Evolutionary conservation across 768 basidiomycete species (phyloP).

Genomic region (Collybiopsis confluens): DNA sequence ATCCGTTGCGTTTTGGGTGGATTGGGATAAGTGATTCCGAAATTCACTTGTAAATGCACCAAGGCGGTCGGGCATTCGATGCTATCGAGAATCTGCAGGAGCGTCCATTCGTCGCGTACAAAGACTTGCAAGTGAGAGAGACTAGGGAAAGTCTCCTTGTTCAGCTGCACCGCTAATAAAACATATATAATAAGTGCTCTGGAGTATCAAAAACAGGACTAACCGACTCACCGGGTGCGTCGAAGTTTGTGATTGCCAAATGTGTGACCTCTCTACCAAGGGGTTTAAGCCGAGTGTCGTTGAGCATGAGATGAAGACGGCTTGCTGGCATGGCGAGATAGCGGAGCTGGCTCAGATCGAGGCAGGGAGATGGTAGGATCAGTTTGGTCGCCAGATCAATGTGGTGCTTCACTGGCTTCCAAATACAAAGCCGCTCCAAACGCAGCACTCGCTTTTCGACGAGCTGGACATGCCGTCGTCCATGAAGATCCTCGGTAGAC

Average conservation of each 20-base stretch:
- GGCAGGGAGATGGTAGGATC: neutral
- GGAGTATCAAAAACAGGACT: neutral
- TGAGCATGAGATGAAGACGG: neutral
- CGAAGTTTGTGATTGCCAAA: neutral
- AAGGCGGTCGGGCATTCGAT: neutral
- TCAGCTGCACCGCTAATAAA: neutral
- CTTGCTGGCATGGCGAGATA: conserved; percentile 1
- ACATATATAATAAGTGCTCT: neutral
- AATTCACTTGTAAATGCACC: neutral
- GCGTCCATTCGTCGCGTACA: neutral
- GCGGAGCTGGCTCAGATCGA: neutral
- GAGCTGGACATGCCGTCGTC: neutral
- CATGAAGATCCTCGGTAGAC: neutral
- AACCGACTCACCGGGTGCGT: neutral
- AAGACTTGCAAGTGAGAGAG: neutral
- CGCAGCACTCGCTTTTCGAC: neutral
- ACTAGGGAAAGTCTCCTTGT: neutral
- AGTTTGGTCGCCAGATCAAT: neutral
- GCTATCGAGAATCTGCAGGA: neutral
- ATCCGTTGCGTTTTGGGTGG: neutral
- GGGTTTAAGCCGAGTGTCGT: neutral
- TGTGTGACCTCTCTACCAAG: neutral
- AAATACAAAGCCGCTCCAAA: neutral
- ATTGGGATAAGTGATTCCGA: neutral
- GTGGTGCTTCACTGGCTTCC: neutral